A percentile compares a stretch with the other conserved stretches of the same genome.
Evolutionary conservation across 2,329 filamentous ascomycete species (phyloP).

Genomic region (Calonectria pteridis): DNA sequence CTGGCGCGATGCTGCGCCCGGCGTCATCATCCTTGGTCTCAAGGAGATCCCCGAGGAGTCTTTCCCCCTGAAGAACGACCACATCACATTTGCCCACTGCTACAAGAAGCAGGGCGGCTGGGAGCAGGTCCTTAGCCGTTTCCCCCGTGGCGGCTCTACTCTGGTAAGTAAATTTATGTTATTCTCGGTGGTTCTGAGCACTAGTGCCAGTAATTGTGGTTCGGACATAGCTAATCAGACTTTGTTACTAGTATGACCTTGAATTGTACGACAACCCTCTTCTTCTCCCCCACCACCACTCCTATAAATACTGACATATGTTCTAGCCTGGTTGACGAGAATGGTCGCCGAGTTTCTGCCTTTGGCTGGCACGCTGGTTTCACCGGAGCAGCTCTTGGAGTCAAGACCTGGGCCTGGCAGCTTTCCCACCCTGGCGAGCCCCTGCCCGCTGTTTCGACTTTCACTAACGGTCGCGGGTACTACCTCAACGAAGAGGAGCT

Average conservation of each 20-base stretch:
- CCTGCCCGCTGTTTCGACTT: slow-evolving; percentile 57
- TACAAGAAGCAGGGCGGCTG: slow-evolving; percentile 85
- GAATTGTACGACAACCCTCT: background rate
- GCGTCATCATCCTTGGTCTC: slow-evolving; percentile 80
- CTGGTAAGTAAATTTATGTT: slow-evolving; percentile 36
- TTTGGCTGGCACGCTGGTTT: slow-evolving; percentile 84
- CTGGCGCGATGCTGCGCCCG: slow-evolving; percentile 76
- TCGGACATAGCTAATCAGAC: background rate
- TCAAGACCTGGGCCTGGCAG: slow-evolving; percentile 89
- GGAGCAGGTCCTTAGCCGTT: slow-evolving; percentile 84
- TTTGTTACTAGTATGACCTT: background rate
- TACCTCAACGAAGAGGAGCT: background rate
- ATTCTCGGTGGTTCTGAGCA: background rate
- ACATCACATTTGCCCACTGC: slow-evolving; percentile 75
- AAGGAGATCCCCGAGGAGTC: slow-evolving; percentile 85
- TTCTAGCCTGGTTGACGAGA: background rate
- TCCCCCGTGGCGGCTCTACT: slow-evolving; percentile 69
- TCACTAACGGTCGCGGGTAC: background rate
- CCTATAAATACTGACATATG: background rate
- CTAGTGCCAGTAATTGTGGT: background rate
- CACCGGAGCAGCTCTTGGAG: slow-evolving; percentile 77
- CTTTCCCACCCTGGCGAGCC: slow-evolving; percentile 76
- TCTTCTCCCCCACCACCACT: background rate
- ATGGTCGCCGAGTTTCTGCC: slow-evolving; percentile 49
- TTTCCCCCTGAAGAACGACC: slow-evolving; percentile 55